Evolutionary conservation across 2,329 filamentous ascomycete species (phyloP), one percentile per base, ranked within the genome.

Genomic region (Pseudonectria foliicola): DNA sequence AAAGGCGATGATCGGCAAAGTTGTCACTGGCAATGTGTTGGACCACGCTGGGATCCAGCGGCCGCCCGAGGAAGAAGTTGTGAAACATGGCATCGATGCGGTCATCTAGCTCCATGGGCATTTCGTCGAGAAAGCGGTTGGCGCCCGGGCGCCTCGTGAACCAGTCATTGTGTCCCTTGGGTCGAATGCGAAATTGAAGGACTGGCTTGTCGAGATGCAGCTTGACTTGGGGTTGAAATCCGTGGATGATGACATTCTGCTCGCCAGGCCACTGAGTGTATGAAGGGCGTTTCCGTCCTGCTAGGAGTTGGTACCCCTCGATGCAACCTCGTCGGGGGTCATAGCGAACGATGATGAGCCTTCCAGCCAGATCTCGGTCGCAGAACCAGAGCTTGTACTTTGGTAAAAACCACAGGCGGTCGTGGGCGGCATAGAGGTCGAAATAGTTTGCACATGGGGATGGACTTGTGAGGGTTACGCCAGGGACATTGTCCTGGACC

Each of bases 311-410:
- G 54, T 89, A 87, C 3, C 77, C 87, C 60, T 92, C 85, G 37
- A 95, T 94, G 48, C 79, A 80, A 12, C 81, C 83, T 28, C 76
- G 70, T 4, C 74, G 63, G 29, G 78, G 73, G 54, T 95, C 79
- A 52, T 88, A 95, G 10, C 84, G 78, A n/a, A 74, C 71, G 26
- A 95, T 53, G 16, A 94, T 70, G 27, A 95, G 60, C 54, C 82
- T 83, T 0, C 89, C 89, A 2, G 74, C 80, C 31, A 86, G 70
- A 21, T 80, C 73, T 3, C 68, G 71, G 57, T 95, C 86, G 39
- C 78, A 75, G 53, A 95, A 90, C 89, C 89, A 95, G 44, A 95
- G 67, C 59, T 85, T 89, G 54, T 85, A 70, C 33, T 75, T 77
- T 0, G 85, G 71, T 1, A 95, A 67, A 52, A 94, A 95, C 89